These are phyloP conservation scores for Trichopus zeylanicus DNA, from an alignment of 116 monocot species.

Conservation along the genomic window DNA sequence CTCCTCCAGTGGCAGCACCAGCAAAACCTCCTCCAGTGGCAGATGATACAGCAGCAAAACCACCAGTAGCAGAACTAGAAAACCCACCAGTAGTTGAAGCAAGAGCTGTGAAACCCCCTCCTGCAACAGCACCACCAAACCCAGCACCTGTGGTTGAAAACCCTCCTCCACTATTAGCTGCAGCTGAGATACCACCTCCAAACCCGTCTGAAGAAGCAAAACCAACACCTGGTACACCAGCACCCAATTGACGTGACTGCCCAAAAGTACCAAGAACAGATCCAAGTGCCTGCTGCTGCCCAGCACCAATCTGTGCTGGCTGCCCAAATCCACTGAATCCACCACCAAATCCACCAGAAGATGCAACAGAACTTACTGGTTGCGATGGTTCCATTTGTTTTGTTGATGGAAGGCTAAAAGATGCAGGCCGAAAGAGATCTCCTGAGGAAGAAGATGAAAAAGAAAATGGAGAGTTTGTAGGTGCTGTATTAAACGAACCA, in stretches of 20 bases:
- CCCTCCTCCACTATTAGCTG: constrained; percentile 9
- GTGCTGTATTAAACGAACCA: constrained; percentile 35
- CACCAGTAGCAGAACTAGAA: constrained; percentile 14
- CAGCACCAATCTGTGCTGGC: constrained; percentile 63
- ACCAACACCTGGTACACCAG: constrained; percentile 27
- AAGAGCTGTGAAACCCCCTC: constrained; percentile 3
- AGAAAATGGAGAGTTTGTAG: constrained; percentile 25
- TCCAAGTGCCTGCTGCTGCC: constrained; percentile 83
- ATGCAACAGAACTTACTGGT: constrained; percentile 26
- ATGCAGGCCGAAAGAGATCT: constrained; percentile 77
- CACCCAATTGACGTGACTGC: constrained; percentile 82
- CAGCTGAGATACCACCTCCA: constrained; percentile 15
- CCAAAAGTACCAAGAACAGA: constrained; percentile 95
- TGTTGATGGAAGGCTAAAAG: constrained; percentile 61
- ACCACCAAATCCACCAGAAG: constrained; percentile 24
- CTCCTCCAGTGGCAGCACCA: constrained; percentile 26
- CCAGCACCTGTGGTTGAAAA: constrained; percentile 22
- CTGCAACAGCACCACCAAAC: constrained; percentile 22
- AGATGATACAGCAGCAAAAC: constrained; percentile 19
- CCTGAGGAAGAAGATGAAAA: constrained; percentile 49
- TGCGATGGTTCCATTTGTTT: constrained; percentile 46
- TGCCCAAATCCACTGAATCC: constrained; percentile 80
- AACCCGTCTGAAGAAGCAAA: constrained; percentile 19
- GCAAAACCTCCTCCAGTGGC: constrained; percentile 59
- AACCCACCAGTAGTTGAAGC: constrained; percentile 18